Evolutionary conservation across 495 filamentous ascomycete species (phyloP).

Genomic region (Cairneyella variabilis): DNA sequence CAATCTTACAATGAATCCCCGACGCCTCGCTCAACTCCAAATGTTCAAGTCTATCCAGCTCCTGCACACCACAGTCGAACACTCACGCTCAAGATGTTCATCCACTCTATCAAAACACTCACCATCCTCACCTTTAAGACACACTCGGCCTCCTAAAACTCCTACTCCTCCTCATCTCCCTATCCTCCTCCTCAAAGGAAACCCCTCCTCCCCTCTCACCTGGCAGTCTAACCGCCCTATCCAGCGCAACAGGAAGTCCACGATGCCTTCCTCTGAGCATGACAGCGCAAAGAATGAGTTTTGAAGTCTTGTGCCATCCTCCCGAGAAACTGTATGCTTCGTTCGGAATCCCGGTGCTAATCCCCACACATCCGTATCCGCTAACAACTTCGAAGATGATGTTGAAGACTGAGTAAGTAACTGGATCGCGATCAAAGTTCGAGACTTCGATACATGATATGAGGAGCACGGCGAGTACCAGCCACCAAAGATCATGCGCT

Average conservation of each 20-base stretch:
- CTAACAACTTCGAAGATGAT: conserved; percentile 81
- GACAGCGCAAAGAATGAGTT: conserved; percentile 72
- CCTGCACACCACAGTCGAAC: no score
- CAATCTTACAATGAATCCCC: no score
- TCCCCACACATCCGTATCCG: conserved; percentile 83
- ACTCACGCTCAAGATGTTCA: no score
- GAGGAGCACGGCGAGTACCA: conserved; percentile 67
- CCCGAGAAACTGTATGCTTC: conserved; percentile 71
- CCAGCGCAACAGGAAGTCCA: conserved; percentile 76
- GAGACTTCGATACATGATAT: conserved; percentile 71
- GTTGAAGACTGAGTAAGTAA: conserved; percentile 75
- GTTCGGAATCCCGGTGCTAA: conserved; percentile 66
- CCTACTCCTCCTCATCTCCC: neutral
- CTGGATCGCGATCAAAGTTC: conserved; percentile 61
- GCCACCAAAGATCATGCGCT: conserved; percentile 84
- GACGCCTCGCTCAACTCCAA: no score
- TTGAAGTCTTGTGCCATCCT: conserved; percentile 65
- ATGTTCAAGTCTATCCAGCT: no score
- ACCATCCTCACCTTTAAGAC: no score
- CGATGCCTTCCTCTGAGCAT: conserved; percentile 77
- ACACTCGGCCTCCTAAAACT: neutral
- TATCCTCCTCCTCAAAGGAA: neutral
- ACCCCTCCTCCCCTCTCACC: conserved; percentile 29
- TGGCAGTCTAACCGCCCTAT: conserved; percentile 72
- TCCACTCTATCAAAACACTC: no score